Evolutionary conservation across 345 rosid species (phyloP), one percentile per base, ranked within the genome.

Genomic region (Microcos paniculata): DNA sequence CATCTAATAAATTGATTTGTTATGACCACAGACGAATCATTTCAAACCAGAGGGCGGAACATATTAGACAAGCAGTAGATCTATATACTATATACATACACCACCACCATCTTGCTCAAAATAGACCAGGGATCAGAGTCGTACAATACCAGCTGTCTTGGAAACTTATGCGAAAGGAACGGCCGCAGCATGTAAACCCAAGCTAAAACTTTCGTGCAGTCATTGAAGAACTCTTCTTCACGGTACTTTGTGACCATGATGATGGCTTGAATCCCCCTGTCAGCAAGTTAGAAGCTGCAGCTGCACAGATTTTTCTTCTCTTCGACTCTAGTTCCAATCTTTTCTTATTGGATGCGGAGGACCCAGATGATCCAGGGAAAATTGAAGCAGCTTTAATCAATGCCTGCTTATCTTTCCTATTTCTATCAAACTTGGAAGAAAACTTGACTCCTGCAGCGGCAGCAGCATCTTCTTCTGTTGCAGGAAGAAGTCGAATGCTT

Each of bases 331-430:
- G 86, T 74, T 88, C 91, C 88, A 85, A 16, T 24, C 81, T 85
- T 74, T 85, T 89, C 84, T 85, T 84, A 82, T 82, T 85, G 4
- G 87, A 71, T 12, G 78, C 7, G 53, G 87, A 78, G 4, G 86
- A 71, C 57, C 69, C 79, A 3, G 87, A 82, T 72, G 96, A 82
- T 26, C 79, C 86, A 0, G 90, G 80, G 79, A 96, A 96, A 9
- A 96, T 94, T 18, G 98, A 90, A 48, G 92, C 76, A n/a, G 91
- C 78, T 58, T 83, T 84, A 62, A 94, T 92, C 76, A 87, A 68
- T 6, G 94, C 97, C 62, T 97, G 87, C 79, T 94, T 94, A 30
- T 93, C 89, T 82, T 77, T 92, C 76, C 86, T 85, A n/a, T 91
- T 94, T 71, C 84, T 88, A 8, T 94, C 91, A 82, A 91, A 96